Evolutionary conservation across 108 stramenopile genomes (phyloP).

Genomic region (Fistulifera solaris): DNA sequence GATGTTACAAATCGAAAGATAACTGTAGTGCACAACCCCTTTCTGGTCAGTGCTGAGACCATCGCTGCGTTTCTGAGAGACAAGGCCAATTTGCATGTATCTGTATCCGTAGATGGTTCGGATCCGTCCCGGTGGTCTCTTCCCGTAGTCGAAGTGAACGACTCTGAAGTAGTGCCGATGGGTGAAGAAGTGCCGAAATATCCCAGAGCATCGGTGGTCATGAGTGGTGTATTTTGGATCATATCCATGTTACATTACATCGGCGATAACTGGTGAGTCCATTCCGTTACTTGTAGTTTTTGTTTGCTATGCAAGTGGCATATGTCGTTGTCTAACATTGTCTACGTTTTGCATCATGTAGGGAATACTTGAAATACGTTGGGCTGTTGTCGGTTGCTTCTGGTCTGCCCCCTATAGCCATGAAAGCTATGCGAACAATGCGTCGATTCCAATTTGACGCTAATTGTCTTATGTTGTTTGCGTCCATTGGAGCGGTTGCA

Average conservation of each 20-base stretch:
- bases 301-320: neutral
- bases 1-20: slow-evolving; percentile 8
- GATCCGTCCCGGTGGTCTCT: slow-evolving; percentile 6
- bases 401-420: slow-evolving; percentile 54
- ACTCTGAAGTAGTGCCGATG: neutral
- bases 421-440: slow-evolving; percentile 44
- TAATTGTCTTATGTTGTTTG: slow-evolving; percentile 74
- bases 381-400: slow-evolving; percentile 45
- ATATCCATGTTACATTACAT: slow-evolving; percentile 52
- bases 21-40: slow-evolving; percentile 23
- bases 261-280: slow-evolving; percentile 34
- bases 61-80: slow-evolving; percentile 6
- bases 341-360: too few species aligned
- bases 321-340: slow-evolving; percentile 4
- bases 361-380: slow-evolving; percentile 50
- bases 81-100: slow-evolving; percentile 3
- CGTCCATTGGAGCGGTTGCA: slow-evolving; percentile 66
- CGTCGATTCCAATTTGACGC: slow-evolving; percentile 53
- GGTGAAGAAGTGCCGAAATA: slow-evolving; percentile 5
- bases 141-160: neutral
- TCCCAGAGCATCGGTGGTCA: slow-evolving; percentile 17
- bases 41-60: slow-evolving; percentile 4
- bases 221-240: slow-evolving; percentile 49
- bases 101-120: slow-evolving; percentile 16
- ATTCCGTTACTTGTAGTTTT: neutral